Conservation (phyloP, 495 filamentous ascomycete species). For the Xylaria telfairii region DNA sequence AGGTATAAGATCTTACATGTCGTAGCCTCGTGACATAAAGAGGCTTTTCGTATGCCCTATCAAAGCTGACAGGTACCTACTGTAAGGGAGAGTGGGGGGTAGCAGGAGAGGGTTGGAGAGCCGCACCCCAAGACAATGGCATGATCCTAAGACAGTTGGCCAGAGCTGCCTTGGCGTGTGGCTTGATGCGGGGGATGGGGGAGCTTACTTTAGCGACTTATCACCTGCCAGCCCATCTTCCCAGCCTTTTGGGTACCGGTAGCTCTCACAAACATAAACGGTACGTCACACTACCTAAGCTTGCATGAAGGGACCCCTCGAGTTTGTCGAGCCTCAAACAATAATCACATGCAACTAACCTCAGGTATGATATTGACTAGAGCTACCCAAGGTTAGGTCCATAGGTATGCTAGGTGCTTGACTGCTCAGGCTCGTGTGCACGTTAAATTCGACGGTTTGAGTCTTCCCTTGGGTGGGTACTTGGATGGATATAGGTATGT, state of each 20-base stretch:
- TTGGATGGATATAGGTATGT: too few relatives aligned
- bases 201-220: neutral
- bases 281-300: neutral
- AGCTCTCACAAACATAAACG: neutral
- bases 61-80: neutral
- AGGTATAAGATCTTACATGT: neutral
- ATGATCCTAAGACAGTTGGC: constrained; percentile 8
- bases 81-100: neutral
- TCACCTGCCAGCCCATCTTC: neutral
- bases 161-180: constrained; percentile 3
- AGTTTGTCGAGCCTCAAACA: neutral
- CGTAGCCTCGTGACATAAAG: neutral
- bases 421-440: neutral
- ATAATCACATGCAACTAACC: neutral
- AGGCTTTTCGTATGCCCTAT: neutral
- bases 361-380: neutral
- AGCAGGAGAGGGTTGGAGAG: constrained; percentile 1
- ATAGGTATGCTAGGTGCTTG: too few relatives aligned
- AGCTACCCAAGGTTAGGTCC: too few relatives aligned
- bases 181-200: constrained; percentile 14
- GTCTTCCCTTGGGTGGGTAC: too few relatives aligned
- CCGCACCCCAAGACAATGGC: constrained; percentile 1
- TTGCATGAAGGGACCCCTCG: neutral
- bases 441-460: neutral
- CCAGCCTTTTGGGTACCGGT: neutral